phyloP scores from a whole-genome alignment of 306 rosid species.

The Pyrus pyrifolia region DNA sequence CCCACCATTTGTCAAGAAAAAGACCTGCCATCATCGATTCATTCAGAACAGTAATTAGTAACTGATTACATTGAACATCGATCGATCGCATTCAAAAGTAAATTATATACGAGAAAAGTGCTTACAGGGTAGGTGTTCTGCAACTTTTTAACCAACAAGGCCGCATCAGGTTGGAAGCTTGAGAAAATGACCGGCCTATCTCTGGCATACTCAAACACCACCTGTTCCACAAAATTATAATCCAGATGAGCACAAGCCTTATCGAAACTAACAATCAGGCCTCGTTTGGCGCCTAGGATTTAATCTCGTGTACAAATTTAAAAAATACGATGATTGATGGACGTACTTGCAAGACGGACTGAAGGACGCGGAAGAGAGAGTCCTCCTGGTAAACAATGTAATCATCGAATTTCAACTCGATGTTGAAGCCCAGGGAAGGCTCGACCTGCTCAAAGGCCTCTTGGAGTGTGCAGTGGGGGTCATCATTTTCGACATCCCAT shows the following conservation, averaged over 20 bases:
- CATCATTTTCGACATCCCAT: slow-evolving; percentile 48
- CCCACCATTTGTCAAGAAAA: slow-evolving; percentile 90
- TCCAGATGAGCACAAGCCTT: background rate
- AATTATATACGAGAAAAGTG: background rate
- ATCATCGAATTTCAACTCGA: slow-evolving; percentile 51
- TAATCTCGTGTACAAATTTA: too few species aligned
- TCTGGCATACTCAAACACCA: slow-evolving; percentile 28
- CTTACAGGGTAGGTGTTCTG: slow-evolving; percentile 47
- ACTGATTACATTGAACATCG: background rate
- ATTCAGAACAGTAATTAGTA: background rate
- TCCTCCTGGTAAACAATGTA: slow-evolving; percentile 32
- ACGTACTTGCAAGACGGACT: slow-evolving; percentile 27
- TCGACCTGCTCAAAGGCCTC: slow-evolving; percentile 40
- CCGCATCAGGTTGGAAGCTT: slow-evolving; percentile 47
- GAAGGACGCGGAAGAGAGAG: slow-evolving; percentile 26
- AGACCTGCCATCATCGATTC: slow-evolving; percentile 44
- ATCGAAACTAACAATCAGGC: background rate
- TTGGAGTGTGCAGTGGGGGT: slow-evolving; percentile 41
- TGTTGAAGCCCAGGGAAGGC: slow-evolving; percentile 46
- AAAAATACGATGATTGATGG: background rate
- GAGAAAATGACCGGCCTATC: slow-evolving; percentile 54
- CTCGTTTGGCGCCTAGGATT: too few species aligned
- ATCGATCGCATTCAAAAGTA: too few species aligned
- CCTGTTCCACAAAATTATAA: slow-evolving; percentile 16
- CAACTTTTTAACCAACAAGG: slow-evolving; percentile 26